A percentile compares a stretch with the other conserved stretches of the same genome.
Conservation (phyloP, 129 eudicot genomes). For the Saussurea involucrata region DNA sequence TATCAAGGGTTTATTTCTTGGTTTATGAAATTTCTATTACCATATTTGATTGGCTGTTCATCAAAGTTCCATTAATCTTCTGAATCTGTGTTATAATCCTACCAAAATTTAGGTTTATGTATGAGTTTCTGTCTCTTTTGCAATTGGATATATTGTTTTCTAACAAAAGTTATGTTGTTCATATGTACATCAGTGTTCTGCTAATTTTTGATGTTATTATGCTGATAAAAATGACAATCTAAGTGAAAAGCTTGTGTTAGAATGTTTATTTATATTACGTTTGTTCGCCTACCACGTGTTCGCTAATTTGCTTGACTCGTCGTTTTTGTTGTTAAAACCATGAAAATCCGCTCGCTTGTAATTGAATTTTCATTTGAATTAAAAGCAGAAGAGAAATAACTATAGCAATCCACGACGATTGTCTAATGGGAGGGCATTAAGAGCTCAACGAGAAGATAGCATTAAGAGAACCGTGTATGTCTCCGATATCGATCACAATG, state of each 20-base stretch:
- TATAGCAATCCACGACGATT: constrained; percentile 55
- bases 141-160: not conserved
- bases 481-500: constrained; percentile 86
- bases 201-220: too few species aligned
- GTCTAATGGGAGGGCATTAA: constrained; percentile 54
- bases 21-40: too few species aligned
- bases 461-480: constrained; percentile 90
- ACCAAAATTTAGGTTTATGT: constrained; percentile 4
- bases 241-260: not conserved
- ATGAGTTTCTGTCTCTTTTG: constrained; percentile 16
- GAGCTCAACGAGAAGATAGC: constrained; percentile 97
- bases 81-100: not conserved
- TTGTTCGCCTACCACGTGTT: not conserved
- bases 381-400: constrained; percentile 60
- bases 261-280: not conserved
- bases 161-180: not conserved
- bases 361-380: not conserved
- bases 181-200: not conserved
- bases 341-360: not conserved
- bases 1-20: too few species aligned
- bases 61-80: not conserved
- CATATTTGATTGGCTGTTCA: not conserved
- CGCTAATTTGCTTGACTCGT: not conserved
- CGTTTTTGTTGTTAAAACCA: not conserved
- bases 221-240: not conserved